These are phyloP conservation scores for Citrullus mucosospermus DNA, from an alignment of 306 rosid genomes.

Conservation along the genomic window DNA sequence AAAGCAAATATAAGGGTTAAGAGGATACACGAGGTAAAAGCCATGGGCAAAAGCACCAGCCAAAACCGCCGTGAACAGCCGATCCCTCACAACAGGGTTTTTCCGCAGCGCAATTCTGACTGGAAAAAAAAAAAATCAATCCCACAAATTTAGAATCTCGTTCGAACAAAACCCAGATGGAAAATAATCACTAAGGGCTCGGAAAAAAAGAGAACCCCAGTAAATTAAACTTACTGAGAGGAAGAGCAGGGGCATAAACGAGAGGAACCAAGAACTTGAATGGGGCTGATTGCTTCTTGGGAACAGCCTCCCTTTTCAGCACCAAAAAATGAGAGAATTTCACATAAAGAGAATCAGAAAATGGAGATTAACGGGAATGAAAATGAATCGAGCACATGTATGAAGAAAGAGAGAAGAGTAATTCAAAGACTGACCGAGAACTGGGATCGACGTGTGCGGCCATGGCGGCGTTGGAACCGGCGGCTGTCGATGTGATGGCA, in stretches of 20 bases:
- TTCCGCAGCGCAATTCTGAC: slow-evolving; percentile 70
- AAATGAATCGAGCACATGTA: not conserved
- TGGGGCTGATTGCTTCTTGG: slow-evolving; percentile 50
- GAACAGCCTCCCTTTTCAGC: slow-evolving; percentile 35
- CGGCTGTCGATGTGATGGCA: not conserved
- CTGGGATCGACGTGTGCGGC: slow-evolving; percentile 38
- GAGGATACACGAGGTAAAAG: slow-evolving; percentile 88
- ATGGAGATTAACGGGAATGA: not conserved
- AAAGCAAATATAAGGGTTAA: not conserved
- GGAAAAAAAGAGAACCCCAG: not conserved
- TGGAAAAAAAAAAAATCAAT: slow-evolving; percentile 18
- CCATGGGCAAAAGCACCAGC: slow-evolving; percentile 86
- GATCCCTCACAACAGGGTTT: slow-evolving; percentile 82
- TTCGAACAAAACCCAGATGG: not conserved
- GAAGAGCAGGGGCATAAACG: slow-evolving; percentile 81
- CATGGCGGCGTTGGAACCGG: slow-evolving; percentile 27
- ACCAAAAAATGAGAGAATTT: not conserved
- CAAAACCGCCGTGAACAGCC: slow-evolving; percentile 65
- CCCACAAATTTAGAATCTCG: not conserved
- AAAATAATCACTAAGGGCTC: not conserved
- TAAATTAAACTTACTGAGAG: slow-evolving; percentile 51
- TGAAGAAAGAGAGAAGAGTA: not conserved
- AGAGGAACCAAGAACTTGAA: slow-evolving; percentile 79
- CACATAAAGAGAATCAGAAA: not conserved
- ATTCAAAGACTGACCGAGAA: slow-evolving; percentile 29